A percentile compares a stretch with the other conserved stretches of the same genome.
These are phyloP conservation scores for Sphaerulina musiva DNA, from an alignment of 2,329 filamentous ascomycete species.

Conservation along the genomic window DNA sequence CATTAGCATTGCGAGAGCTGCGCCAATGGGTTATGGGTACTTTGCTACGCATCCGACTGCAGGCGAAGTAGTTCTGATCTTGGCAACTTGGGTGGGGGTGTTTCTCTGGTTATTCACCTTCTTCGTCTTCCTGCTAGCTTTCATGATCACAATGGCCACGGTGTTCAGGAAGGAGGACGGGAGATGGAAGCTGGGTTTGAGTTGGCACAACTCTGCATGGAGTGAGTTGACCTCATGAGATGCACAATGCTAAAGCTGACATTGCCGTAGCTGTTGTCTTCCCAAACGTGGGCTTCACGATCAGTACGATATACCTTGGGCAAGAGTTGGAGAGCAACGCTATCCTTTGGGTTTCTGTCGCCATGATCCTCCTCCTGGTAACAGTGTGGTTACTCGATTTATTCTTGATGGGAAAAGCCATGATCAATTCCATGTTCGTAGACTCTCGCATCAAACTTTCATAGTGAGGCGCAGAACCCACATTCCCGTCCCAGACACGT, in stretches of 20 bases:
- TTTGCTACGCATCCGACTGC: conserved; percentile 25
- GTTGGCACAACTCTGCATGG: conserved; percentile 18
- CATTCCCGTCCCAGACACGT: not conserved
- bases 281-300: conserved; percentile 58
- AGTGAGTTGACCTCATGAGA: conserved; percentile 2
- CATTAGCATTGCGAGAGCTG: conserved; percentile 22
- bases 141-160: conserved; percentile 15
- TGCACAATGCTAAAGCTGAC: conserved; percentile 29
- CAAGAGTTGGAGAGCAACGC: conserved; percentile 45
- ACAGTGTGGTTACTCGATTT: conserved; percentile 50
- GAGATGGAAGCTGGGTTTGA: conserved; percentile 13
- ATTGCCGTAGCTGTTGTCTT: conserved; percentile 54
- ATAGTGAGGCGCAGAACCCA: not conserved
- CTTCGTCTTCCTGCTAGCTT: conserved; percentile 37
- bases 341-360: conserved; percentile 49
- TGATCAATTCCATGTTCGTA: conserved; percentile 34
- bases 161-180: conserved; percentile 10
- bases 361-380: conserved; percentile 52
- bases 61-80: conserved; percentile 19
- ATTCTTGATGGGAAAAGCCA: conserved; percentile 45
- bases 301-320: conserved; percentile 54
- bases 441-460: conserved; percentile 20
- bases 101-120: conserved; percentile 47
- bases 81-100: conserved; percentile 32
- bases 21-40: conserved; percentile 22